Evolutionary conservation across 257 asterid genomes (phyloP).

Genomic region (Fraxinus cuspidata): DNA sequence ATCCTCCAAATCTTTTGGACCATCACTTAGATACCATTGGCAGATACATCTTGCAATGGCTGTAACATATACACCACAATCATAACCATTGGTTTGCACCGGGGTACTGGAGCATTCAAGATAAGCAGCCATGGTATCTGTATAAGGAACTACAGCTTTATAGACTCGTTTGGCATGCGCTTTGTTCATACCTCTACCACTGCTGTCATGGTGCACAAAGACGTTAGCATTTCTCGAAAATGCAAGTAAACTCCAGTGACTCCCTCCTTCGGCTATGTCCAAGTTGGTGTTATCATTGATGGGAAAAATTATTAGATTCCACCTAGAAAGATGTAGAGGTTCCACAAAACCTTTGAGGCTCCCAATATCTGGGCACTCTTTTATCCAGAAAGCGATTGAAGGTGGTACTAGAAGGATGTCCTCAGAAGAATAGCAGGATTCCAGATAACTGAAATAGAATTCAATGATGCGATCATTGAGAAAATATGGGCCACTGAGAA

Average conservation of each 20-base stretch:
- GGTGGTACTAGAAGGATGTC: constrained; percentile 73
- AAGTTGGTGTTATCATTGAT: constrained; percentile 72
- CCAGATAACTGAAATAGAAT: constrained; percentile 74
- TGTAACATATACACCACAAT: constrained; percentile 75
- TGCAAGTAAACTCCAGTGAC: constrained; percentile 80
- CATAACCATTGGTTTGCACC: constrained; percentile 61
- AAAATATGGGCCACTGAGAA: constrained; percentile 66
- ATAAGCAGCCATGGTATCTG: constrained; percentile 33
- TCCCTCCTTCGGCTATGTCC: constrained; percentile 70
- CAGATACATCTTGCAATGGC: constrained; percentile 69
- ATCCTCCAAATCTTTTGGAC: constrained; percentile 26
- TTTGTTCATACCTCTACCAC: constrained; percentile 33
- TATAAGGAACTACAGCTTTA: constrained; percentile 36
- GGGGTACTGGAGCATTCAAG: constrained; percentile 46
- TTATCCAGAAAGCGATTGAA: constrained; percentile 81
- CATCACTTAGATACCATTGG: constrained; percentile 48
- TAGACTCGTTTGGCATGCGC: constrained; percentile 47
- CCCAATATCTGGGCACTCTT: constrained; percentile 60
- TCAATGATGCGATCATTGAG: constrained; percentile 84
- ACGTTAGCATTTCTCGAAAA: constrained; percentile 49
- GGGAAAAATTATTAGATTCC: constrained; percentile 68
- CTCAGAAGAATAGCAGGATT: constrained; percentile 47
- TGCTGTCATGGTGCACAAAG: constrained; percentile 82
- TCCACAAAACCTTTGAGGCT: constrained; percentile 59
- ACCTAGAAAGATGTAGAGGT: constrained; percentile 59